Base-by-base conservation (phyloP, 345 rosid species). In the Eucalyptus globulus region DNA sequence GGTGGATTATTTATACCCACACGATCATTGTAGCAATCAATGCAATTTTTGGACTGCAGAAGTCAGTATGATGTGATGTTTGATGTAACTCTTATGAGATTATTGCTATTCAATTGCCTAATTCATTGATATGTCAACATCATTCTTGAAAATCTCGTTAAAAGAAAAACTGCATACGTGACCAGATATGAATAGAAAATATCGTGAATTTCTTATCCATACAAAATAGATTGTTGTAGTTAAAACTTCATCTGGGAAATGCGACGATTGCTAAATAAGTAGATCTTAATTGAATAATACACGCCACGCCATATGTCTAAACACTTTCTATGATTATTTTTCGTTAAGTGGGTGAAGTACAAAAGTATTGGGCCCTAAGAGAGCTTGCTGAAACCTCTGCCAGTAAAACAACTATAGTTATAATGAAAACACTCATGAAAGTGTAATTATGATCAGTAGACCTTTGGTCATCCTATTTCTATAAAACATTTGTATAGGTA, bases 131-230 rank as follows among this genome's bases (percentile, higher is more conserved):
- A 58, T 58, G 65, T 58, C 65, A 58, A 58, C 14, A 24, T 58
- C n/a, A 58, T 58, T 58, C 14, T 5, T 8, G 6, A 58, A 58
- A 58, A 58, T 10, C 14, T 58, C 7, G 11, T 58, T 10, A 24
- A 58, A 22, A 58, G 65, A 58, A n/a, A 54, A 54, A 54, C 5
- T 58, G 2, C 27, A 1, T 1, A 0, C 14, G 1, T 9, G 29
- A 0, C 29, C 12, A 9, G 3, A 1, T 56, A 56, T 24, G 1
- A 56, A 22, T 0, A 56, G 13, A 56, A 56, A 24, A 24, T 58
- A 26, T 24, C 7, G 14, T 26, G 65, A 58, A 58, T 5, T 21
- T 56, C 0, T 56, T 56, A 56, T 56, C 12, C 27, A 56, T 56
- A 56, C 12, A 56, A 56, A 24, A 56, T 0, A 21, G n/a, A 1